phyloP scores from a whole-genome alignment of 1,139 yeast species.

The Meyerozyma elateridarum region DNA sequence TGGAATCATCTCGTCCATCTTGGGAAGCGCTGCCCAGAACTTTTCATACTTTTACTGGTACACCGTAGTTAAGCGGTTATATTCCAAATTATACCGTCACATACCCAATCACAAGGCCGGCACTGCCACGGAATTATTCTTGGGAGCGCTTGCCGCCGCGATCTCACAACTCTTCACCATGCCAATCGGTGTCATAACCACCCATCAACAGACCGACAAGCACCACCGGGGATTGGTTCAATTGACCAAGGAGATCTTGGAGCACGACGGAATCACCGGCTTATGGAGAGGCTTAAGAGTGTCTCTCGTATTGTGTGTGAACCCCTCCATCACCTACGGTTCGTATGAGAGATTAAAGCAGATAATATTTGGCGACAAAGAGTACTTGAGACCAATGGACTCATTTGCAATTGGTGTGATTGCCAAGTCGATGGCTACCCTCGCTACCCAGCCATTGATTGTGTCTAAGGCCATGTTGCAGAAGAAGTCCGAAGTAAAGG shows the following conservation, averaged over 20 bases:
- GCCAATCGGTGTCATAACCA: conserved; percentile 79
- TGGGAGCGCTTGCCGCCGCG: conserved; percentile 85
- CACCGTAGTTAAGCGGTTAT: conserved; percentile 61
- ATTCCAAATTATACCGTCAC: conserved; percentile 41
- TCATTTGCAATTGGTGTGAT: conserved; percentile 72
- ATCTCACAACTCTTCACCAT: conserved; percentile 78
- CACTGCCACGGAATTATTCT: conserved; percentile 66
- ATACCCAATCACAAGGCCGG: conserved; percentile 39
- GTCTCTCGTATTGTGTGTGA: conserved; percentile 69
- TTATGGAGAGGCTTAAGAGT: conserved; percentile 87
- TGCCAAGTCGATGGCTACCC: conserved; percentile 76
- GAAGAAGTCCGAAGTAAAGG: conserved; percentile 34
- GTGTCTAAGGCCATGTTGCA: conserved; percentile 82
- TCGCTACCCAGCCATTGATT: conserved; percentile 80
- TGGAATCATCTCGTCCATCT: conserved; percentile 65
- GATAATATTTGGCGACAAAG: conserved; percentile 43
- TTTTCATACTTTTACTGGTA: conserved; percentile 89
- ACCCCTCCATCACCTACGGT: conserved; percentile 87
- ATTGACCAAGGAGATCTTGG: conserved; percentile 51
- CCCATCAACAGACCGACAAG: conserved; percentile 72
- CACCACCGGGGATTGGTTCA: conserved; percentile 37
- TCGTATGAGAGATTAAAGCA: conserved; percentile 68
- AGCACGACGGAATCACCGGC: conserved; percentile 68
- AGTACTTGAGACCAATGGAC: conserved; percentile 56
- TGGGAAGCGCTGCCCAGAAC: conserved; percentile 75